Conservation (phyloP, 371 early-diverging fungal genomes). For the Paraphysoderma sedebokerense region DNA sequence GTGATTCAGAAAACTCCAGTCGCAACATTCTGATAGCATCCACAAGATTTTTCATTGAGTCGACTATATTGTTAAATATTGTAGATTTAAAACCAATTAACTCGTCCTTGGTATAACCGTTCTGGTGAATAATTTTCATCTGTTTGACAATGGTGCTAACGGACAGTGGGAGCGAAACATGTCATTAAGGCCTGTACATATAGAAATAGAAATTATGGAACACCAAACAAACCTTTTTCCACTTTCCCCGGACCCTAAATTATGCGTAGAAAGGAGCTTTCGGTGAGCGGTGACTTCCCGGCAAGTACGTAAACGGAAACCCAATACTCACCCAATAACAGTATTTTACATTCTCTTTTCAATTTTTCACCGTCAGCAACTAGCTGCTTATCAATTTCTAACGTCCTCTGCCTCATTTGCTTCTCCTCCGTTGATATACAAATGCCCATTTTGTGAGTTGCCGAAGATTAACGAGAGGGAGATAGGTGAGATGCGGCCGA, state of each 20-base stretch:
- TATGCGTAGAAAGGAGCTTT: not conserved
- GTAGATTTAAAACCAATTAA: constrained; percentile 11
- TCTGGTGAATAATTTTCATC: constrained; percentile 82
- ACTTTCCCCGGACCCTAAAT: constrained; percentile 6
- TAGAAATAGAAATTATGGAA: not conserved
- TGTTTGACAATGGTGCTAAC: constrained; percentile 75
- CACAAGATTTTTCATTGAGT: constrained; percentile 45
- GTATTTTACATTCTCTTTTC: constrained; percentile 50
- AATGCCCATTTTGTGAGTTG: constrained; percentile 43
- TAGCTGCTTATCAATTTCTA: constrained; percentile 38
- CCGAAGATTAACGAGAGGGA: too few relatives aligned
- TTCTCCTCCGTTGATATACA: constrained; percentile 47
- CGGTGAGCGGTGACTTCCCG: not conserved
- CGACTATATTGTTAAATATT: constrained; percentile 60
- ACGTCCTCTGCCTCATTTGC: constrained; percentile 29
- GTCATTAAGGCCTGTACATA: not conserved
- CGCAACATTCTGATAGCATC: constrained; percentile 36
- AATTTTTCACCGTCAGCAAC: constrained; percentile 32
- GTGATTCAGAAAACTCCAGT: constrained; percentile 24
- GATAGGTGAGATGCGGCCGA: too few relatives aligned
- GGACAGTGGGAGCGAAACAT: not conserved
- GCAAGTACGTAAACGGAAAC: not conserved
- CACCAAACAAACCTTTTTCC: constrained; percentile 1
- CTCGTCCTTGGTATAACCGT: constrained; percentile 45
- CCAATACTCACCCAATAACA: constrained; percentile 36